phyloP scores from a whole-genome alignment of 768 basidiomycete genomes.

The Termitomyces sp. region DNA sequence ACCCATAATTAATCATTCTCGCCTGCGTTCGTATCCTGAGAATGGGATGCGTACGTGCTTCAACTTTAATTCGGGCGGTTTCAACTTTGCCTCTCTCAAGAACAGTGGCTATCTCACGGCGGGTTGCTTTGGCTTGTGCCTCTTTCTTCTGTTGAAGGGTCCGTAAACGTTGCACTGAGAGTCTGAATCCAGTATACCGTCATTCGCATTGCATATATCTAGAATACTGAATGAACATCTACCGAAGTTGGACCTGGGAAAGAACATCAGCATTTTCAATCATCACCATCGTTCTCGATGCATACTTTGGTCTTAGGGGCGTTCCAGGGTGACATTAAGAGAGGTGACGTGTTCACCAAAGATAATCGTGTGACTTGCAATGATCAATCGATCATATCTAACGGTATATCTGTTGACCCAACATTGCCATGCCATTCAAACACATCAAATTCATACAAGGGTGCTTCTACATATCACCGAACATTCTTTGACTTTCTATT shows the following conservation, averaged over 20 bases:
- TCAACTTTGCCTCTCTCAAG: conserved; percentile 80
- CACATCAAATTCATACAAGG: too few relatives aligned
- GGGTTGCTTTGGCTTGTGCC: conserved; percentile 65
- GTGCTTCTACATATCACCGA: too few relatives aligned
- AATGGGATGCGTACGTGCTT: conserved; percentile 58
- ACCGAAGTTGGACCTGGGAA: conserved; percentile 20
- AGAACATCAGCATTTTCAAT: neutral
- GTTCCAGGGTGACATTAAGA: conserved; percentile 18
- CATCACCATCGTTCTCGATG: neutral
- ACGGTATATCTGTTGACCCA: too few relatives aligned
- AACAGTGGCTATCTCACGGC: conserved; percentile 79
- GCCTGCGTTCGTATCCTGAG: neutral
- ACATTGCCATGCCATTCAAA: too few relatives aligned
- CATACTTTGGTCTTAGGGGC: conserved; percentile 18
- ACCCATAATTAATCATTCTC: neutral
- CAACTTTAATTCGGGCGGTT: conserved; percentile 81
- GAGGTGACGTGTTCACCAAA: neutral
- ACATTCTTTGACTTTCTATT: too few relatives aligned
- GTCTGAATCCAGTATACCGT: conserved; percentile 34
- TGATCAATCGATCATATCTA: too few relatives aligned
- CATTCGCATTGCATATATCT: neutral
- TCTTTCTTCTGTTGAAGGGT: conserved; percentile 91
- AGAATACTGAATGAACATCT: conserved; percentile 3
- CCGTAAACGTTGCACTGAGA: conserved; percentile 81
- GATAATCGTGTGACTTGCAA: too few relatives aligned